These are phyloP conservation scores for Hortaea sp. DNA, from an alignment of 2,329 filamentous ascomycete genomes.

Conservation along the genomic window DNA sequence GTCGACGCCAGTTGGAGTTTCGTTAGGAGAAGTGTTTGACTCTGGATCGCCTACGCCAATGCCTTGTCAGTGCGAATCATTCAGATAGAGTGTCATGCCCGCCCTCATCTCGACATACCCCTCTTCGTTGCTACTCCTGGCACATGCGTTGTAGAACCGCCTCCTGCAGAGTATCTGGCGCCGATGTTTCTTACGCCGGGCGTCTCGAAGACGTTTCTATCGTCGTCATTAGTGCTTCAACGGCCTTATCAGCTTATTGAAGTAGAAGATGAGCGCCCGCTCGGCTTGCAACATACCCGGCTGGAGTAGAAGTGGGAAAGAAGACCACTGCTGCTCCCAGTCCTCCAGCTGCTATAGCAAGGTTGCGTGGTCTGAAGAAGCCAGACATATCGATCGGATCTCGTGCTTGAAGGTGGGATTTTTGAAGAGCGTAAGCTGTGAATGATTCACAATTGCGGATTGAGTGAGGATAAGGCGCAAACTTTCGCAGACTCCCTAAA, in stretches of 20 bases:
- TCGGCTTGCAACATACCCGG: no score
- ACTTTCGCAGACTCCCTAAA: no score
- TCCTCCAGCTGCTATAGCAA: constrained; percentile 17
- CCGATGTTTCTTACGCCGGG: constrained; percentile 25
- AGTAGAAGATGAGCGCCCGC: no score
- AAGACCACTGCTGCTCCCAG: constrained; percentile 16
- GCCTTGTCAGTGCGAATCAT: not conserved
- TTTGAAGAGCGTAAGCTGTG: not conserved
- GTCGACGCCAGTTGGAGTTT: constrained; percentile 18
- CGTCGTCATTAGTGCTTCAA: not conserved
- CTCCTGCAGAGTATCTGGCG: constrained; percentile 24
- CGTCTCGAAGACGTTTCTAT: constrained; percentile 24
- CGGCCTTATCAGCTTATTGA: no score
- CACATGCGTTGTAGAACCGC: constrained; percentile 27
- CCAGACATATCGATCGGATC: constrained; percentile 12
- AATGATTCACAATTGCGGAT: no score
- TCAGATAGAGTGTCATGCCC: not conserved
- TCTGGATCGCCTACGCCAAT: not conserved
- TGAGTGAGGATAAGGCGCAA: no score
- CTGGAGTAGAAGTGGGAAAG: constrained; percentile 8
- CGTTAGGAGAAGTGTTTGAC: not conserved
- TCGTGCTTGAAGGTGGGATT: not conserved
- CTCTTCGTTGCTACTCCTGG: constrained; percentile 25
- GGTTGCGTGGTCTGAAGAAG: constrained; percentile 20
- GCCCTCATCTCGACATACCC: constrained; percentile 14